Evolutionary conservation across 768 basidiomycete genomes (phyloP).

Genomic region (Brasilioporus rufonigricans): DNA sequence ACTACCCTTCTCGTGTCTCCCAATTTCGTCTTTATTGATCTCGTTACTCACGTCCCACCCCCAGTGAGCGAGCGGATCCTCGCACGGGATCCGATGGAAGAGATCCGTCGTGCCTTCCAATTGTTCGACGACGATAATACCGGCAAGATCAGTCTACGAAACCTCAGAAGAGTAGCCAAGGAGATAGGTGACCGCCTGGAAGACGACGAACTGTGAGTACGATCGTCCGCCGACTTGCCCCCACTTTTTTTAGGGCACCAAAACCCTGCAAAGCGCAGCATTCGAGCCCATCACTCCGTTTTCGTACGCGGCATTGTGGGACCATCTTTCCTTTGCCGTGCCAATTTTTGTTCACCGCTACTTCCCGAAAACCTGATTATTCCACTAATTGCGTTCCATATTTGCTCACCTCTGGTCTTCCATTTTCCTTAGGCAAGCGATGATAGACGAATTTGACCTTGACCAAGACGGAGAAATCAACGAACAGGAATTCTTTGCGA

Average conservation of each 20-base stretch:
- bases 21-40: not conserved
- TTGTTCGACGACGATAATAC: constrained; percentile 96
- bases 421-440: constrained; percentile 76
- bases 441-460: constrained; percentile 99
- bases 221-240: constrained; percentile 1
- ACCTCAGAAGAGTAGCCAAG: constrained; percentile 90
- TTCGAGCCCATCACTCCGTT: constrained; percentile 27
- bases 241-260: constrained; percentile 16
- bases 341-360: constrained; percentile 26
- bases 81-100: constrained; percentile 93
- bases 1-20: not conserved
- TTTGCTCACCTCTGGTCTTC: constrained; percentile 33
- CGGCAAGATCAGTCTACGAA: constrained; percentile 89
- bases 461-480: constrained; percentile 98
- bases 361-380: constrained; percentile 16
- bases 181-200: constrained; percentile 95
- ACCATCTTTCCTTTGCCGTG: constrained; percentile 14
- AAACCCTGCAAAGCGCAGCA: constrained; percentile 23
- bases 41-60: constrained; percentile 20
- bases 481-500: constrained; percentile 93
- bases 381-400: constrained; percentile 16
- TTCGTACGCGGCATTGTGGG: constrained; percentile 24
- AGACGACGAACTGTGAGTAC: constrained; percentile 91
- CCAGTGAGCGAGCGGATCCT: constrained; percentile 94
- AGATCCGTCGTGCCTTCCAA: constrained; percentile 93